Evolutionary conservation across 2,329 filamentous ascomycete species (phyloP).

Genomic region (Aspergillus aculeatinus): DNA sequence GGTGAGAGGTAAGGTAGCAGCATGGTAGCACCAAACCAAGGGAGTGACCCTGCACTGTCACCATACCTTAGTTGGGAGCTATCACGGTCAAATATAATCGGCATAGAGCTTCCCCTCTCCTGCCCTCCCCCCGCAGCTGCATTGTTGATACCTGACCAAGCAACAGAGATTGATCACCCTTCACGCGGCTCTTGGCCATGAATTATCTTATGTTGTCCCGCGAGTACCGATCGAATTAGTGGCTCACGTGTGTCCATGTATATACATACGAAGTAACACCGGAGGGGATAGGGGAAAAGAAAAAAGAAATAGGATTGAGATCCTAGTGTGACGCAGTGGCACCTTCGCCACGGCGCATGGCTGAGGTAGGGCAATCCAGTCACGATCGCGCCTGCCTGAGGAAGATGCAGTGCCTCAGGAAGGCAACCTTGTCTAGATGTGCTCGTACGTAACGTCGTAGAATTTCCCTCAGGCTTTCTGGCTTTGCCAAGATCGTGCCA

Average conservation of each 20-base stretch:
- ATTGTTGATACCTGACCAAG: constrained; percentile 8
- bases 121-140: background rate
- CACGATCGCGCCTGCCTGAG: background rate
- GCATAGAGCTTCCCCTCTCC: background rate
- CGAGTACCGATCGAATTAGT: background rate
- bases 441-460: too few relatives aligned
- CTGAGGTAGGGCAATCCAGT: background rate
- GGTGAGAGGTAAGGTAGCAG: constrained; percentile 15
- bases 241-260: too few relatives aligned
- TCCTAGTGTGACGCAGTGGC: background rate
- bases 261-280: background rate
- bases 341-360: constrained; percentile 1
- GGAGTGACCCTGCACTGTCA: constrained; percentile 36
- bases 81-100: background rate
- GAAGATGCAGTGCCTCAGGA: background rate
- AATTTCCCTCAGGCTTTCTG: background rate
- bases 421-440: background rate
- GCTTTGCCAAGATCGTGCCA: background rate
- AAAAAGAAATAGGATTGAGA: background rate
- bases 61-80: constrained; percentile 15
- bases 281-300: background rate
- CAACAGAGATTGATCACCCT: background rate
- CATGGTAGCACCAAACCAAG: constrained; percentile 14
- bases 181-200: background rate
- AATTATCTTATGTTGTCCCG: background rate